Base-by-base conservation (phyloP, 768 basidiomycete genomes). In the Tephrocybe rancida region DNA sequence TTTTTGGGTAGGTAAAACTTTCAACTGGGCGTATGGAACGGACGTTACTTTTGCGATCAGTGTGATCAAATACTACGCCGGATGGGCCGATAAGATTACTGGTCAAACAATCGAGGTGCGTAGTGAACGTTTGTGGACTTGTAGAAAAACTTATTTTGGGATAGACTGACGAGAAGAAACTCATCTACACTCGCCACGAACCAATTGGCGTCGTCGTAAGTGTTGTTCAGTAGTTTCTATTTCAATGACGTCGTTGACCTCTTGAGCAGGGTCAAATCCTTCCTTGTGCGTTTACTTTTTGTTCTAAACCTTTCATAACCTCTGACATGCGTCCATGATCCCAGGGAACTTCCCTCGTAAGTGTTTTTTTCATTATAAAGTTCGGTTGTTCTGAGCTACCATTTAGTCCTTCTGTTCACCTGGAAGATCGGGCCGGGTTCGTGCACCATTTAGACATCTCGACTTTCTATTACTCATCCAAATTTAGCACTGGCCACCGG, bases 371-470 rank as follows among this genome's bases (percentile, higher is more conserved):
- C 16, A 11, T 22, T 11, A 26, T 34, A 29, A 3, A 11, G 8
- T n/a, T 37, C 22, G 29, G n/a, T 22, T 21, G 30, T 37, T 30
- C 45, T 41, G 27, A 5, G 71, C 65, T 65, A 10, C 58, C 52
- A 55, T 27, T 1, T 64, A 74, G 77, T 80, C 52, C 63, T 75
- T 44, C 88, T 92, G 84, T 70, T 86, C 53, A 64, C 79, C 3
- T 89, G 87, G 87, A 94, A 93, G 69, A 65, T 92, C 46, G 91
- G 79, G 0, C 91, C 93, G 5, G 91, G 87, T 67, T n/a, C n/a
- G 61, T n/a, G 55, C 43, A 8, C 11, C n/a, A 11, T 19, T n/a
- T 29, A 21, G 27, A 4, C 18, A 13, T 16, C 16, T 37, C n/a
- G 16, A 8, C 22, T 11, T 27, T 11, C 2, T 29, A 5, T 56